phyloP scores from a whole-genome alignment of 2,329 filamentous ascomycete species.

The Ophiostoma sp. region DNA sequence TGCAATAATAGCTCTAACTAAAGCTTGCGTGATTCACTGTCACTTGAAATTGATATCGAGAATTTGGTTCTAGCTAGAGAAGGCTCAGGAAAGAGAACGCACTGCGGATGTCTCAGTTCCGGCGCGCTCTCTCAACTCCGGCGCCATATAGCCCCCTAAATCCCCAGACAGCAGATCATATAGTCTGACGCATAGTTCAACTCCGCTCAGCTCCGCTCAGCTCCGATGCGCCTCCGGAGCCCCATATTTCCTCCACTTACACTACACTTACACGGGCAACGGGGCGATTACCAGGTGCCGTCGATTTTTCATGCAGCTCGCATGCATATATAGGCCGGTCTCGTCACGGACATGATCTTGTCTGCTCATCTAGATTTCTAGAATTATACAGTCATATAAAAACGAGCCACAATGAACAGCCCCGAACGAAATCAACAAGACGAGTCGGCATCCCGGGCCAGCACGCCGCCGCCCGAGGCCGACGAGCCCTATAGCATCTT shows the following conservation, averaged over 20 bases:
- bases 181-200: not conserved
- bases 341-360: not conserved
- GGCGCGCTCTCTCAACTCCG: not conserved
- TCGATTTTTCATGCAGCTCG: not conserved
- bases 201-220: slow-evolving; percentile 3
- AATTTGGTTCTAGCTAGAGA: not conserved
- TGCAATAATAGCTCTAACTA: not conserved
- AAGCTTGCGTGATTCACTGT: not conserved
- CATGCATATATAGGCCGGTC: slow-evolving; percentile 15
- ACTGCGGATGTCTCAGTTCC: too few relatives aligned
- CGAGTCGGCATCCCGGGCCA: not conserved
- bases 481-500: slow-evolving; percentile 46
- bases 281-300: not conserved
- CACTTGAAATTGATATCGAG: not conserved
- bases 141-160: not conserved
- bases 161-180: not conserved
- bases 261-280: slow-evolving; percentile 13
- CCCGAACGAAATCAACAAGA: not conserved
- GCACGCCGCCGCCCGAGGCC: not conserved
- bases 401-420: not conserved
- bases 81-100: too few relatives aligned
- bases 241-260: not conserved
- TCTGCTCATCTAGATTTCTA: not conserved
- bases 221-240: slow-evolving; percentile 11
- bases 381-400: not conserved